Conservation (phyloP, 768 basidiomycete species). For the Macrolepiota albuminosa region DNA sequence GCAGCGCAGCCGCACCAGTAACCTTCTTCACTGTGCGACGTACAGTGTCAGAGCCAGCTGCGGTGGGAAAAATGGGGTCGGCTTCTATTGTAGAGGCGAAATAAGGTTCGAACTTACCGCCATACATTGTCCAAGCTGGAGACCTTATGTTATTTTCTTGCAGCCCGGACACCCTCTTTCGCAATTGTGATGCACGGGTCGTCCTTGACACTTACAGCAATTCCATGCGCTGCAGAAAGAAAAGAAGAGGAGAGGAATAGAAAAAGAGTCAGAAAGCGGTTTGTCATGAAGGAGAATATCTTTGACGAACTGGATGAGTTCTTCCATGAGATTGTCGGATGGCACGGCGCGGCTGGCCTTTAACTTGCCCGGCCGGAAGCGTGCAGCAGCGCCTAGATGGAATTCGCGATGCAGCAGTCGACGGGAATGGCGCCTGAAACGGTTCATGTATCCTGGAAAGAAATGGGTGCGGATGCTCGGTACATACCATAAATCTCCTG, state of each 20-base stretch:
- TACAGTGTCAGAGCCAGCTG: background rate
- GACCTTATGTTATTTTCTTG: background rate
- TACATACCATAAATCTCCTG: constrained; percentile 11
- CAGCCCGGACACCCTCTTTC: constrained; percentile 23
- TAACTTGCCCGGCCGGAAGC: constrained; percentile 19
- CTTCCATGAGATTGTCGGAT: constrained; percentile 13
- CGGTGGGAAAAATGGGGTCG: background rate
- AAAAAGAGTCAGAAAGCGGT: no score
- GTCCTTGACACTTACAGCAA: constrained; percentile 22
- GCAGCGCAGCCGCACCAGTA: no score
- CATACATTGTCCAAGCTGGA: background rate
- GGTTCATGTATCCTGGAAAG: background rate
- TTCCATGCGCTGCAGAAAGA: no score
- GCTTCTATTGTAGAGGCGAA: background rate
- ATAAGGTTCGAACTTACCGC: background rate
- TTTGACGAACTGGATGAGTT: constrained; percentile 10
- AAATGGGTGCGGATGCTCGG: no score
- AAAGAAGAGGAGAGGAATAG: no score
- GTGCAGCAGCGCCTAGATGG: constrained; percentile 12
- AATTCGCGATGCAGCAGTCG: constrained; percentile 21
- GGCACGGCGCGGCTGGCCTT: constrained; percentile 14
- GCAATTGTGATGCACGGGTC: constrained; percentile 31
- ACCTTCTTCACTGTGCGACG: no score
- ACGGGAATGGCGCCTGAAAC: constrained; percentile 18
- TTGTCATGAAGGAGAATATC: no score